These are phyloP conservation scores for Amaranthus tricolor DNA, from an alignment of 179 eudicot species.

Conservation along the genomic window DNA sequence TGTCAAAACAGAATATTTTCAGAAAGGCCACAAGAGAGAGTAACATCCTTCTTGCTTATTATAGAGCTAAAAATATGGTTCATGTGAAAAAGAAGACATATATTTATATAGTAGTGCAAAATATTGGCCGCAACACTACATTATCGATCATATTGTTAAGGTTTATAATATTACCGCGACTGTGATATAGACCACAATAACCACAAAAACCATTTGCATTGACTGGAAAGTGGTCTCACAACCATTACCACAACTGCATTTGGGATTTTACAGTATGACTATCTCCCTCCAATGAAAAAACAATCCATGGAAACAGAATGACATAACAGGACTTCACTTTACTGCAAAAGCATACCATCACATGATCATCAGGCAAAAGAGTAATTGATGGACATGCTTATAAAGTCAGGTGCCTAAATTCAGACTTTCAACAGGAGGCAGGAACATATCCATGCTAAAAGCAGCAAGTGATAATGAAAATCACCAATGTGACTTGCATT, in stretches of 20 bases:
- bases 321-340: neutral
- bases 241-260: too few relatives aligned
- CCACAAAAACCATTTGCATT: too few relatives aligned
- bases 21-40: neutral
- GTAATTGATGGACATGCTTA: neutral
- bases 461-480: neutral
- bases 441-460: neutral
- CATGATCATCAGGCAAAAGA: neutral
- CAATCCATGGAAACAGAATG: neutral
- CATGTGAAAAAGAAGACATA: neutral
- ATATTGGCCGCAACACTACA: too few relatives aligned
- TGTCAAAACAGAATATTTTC: neutral
- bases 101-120: neutral
- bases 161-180: too few relatives aligned
- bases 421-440: neutral
- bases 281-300: neutral
- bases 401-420: neutral
- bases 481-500: neutral
- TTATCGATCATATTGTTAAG: too few relatives aligned
- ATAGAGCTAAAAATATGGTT: conserved; percentile 2
- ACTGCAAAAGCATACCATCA: neutral
- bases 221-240: too few relatives aligned
- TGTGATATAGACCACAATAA: too few relatives aligned
- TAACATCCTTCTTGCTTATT: neutral
- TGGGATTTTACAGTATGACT: too few relatives aligned